Percentiles rank a stretch among this genome's conserved stretches.
Conservation (phyloP, 2,329 filamentous ascomycete genomes). For the Aspergillus pseudonomiae region DNA sequence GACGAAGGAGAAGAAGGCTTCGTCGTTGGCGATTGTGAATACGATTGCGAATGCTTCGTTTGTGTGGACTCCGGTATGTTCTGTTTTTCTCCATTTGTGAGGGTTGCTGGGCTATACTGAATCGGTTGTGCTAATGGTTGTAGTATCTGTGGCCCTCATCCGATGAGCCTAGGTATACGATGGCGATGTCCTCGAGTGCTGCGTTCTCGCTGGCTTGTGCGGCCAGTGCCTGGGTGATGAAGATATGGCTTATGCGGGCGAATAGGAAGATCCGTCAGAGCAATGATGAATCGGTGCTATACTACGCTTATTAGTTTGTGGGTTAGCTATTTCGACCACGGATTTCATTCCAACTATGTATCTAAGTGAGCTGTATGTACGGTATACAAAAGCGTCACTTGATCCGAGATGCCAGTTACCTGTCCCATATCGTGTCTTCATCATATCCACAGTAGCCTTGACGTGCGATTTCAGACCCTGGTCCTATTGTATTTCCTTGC, state of each 20-base stretch:
- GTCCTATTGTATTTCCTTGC: neutral
- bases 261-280: conserved; percentile 23
- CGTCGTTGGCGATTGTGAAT: conserved; percentile 47
- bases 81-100: too few relatives aligned
- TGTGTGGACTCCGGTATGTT: conserved; percentile 37
- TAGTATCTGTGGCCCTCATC: conserved; percentile 38
- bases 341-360: neutral
- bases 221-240: conserved; percentile 21
- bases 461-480: too few relatives aligned
- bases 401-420: neutral
- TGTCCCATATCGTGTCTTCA: neutral
- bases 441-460: neutral
- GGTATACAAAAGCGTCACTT: neutral
- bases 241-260: conserved; percentile 19
- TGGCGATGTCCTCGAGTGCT: conserved; percentile 22
- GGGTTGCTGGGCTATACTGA: too few relatives aligned
- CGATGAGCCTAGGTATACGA: conserved; percentile 23
- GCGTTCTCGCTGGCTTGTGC: conserved; percentile 21
- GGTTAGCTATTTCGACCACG: neutral
- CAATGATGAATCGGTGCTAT: conserved; percentile 21
- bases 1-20: conserved; percentile 49
- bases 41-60: conserved; percentile 43
- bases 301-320: conserved; percentile 19
- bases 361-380: neutral
- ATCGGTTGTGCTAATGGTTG: conserved; percentile 1